phyloP scores from a whole-genome alignment of 768 basidiomycete species.

The Porphyrellus cyaneotinctus region DNA sequence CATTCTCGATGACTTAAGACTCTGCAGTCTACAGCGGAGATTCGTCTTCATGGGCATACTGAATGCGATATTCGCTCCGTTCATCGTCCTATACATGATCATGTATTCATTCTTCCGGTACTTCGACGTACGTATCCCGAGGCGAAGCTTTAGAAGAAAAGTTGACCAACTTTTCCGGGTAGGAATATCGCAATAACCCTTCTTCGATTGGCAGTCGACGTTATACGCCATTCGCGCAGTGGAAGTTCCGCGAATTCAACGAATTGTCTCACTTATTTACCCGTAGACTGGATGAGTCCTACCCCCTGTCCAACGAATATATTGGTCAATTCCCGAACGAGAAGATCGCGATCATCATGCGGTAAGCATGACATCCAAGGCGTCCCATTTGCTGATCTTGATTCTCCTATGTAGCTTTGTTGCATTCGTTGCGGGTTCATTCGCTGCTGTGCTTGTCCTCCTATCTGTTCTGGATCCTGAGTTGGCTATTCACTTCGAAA shows the following conservation, averaged over 20 bases:
- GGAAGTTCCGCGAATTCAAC: slow-evolving; percentile 99
- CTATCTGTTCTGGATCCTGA: slow-evolving; percentile 93
- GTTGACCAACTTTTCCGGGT: neutral
- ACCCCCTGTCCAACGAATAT: slow-evolving; percentile 89
- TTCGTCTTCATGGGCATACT: slow-evolving; percentile 97
- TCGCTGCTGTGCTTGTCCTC: slow-evolving; percentile 90
- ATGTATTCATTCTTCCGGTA: slow-evolving; percentile 99
- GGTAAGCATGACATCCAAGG: slow-evolving; percentile 46
- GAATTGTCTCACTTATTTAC: slow-evolving; percentile 93
- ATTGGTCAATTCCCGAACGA: slow-evolving; percentile 98
- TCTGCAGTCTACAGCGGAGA: slow-evolving; percentile 65
- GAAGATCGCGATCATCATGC: slow-evolving; percentile 82
- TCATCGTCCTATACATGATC: slow-evolving; percentile 92
- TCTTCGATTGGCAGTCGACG: slow-evolving; percentile 89
- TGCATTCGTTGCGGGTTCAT: slow-evolving; percentile 94
- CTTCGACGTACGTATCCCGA: slow-evolving; percentile 71
- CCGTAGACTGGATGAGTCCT: slow-evolving; percentile 81
- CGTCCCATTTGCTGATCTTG: neutral
- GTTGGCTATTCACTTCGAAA: slow-evolving; percentile 88
- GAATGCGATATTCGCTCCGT: slow-evolving; percentile 93
- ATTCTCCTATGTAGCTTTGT: slow-evolving; percentile 73
- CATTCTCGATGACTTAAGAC: slow-evolving; percentile 1
- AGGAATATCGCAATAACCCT: slow-evolving; percentile 99
- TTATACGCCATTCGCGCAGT: slow-evolving; percentile 92
- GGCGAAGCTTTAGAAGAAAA: neutral